A percentile compares a stretch with the other conserved stretches of the same genome.
These are phyloP conservation scores for Madurella mycetomatis DNA, from an alignment of 2,329 filamentous ascomycete genomes.

Conservation along the genomic window DNA sequence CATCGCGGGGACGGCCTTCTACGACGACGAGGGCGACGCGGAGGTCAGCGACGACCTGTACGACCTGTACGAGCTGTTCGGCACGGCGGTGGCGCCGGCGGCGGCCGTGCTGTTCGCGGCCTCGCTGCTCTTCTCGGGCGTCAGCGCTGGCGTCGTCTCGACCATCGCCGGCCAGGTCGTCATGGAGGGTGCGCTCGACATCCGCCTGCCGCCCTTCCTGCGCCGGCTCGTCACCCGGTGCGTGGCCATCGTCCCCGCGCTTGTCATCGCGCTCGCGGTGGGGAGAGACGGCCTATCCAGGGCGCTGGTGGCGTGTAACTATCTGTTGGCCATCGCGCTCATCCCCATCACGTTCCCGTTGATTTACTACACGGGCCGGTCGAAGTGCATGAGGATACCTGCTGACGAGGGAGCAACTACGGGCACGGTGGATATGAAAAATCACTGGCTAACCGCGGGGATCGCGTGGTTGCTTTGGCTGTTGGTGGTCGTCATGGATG, in stretches of 20 bases:
- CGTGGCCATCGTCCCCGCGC: conserved; percentile 30
- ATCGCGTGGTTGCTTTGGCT: conserved; percentile 25
- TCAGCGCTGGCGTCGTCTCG: conserved; percentile 67
- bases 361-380: conserved; percentile 28
- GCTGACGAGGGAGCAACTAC: conserved; percentile 15
- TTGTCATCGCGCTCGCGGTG: conserved; percentile 30
- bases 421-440: conserved; percentile 19
- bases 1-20: conserved; percentile 73
- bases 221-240: conserved; percentile 28
- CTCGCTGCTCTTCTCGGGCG: conserved; percentile 62
- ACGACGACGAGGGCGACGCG: conserved; percentile 33
- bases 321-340: conserved; percentile 28
- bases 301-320: conserved; percentile 20
- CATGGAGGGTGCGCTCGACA: conserved; percentile 30
- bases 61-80: conserved; percentile 69
- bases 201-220: conserved; percentile 28
- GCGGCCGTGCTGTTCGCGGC: conserved; percentile 72
- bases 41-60: conserved; percentile 48
- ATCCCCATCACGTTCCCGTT: conserved; percentile 29
- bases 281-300: conserved; percentile 28
- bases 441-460: conserved; percentile 13
- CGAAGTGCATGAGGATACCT: conserved; percentile 28
- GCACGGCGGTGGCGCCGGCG: conserved; percentile 62
- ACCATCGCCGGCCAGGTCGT: conserved; percentile 66
- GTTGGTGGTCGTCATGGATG: conserved; percentile 25